A percentile compares a stretch with the other conserved stretches of the same genome.
These are phyloP conservation scores for Sequoiadendron giganteum DNA, from an alignment of 75 land plant genomes.

Conservation along the genomic window DNA sequence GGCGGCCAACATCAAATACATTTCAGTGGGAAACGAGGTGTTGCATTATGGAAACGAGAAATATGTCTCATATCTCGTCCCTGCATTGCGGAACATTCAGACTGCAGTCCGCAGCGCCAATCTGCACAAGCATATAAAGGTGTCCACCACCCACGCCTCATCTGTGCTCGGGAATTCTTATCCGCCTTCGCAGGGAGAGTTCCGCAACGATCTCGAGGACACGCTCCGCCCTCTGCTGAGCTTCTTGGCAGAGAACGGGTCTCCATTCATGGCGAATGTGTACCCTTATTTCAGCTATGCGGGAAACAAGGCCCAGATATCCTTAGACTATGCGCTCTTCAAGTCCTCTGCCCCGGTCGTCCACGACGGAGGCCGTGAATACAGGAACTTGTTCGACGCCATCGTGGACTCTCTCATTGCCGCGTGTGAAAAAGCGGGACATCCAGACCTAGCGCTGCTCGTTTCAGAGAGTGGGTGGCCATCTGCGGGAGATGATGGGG, in stretches of 20 bases:
- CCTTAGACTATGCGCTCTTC: not conserved
- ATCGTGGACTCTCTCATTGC: slow-evolving; percentile 73
- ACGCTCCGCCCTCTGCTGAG: slow-evolving; percentile 14
- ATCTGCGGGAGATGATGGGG: not conserved
- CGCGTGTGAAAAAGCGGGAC: slow-evolving; percentile 61
- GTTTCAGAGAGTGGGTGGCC: slow-evolving; percentile 16
- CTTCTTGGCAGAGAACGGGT: slow-evolving; percentile 16
- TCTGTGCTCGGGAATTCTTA: too few relatives aligned
- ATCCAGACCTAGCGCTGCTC: slow-evolving; percentile 31
- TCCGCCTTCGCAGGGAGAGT: slow-evolving; percentile 1
- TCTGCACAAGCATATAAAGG: slow-evolving; percentile 3
- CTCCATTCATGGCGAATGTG: slow-evolving; percentile 24
- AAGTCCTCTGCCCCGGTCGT: not conserved
- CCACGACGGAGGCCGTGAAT: slow-evolving; percentile 12
- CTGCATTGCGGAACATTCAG: slow-evolving; percentile 55
- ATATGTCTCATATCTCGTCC: slow-evolving; percentile 17
- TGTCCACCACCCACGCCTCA: slow-evolving; percentile 21
- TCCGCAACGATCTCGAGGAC: not conserved
- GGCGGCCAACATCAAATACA: not conserved
- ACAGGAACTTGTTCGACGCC: slow-evolving; percentile 62
- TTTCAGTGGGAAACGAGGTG: slow-evolving; percentile 56
- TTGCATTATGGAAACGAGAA: slow-evolving; percentile 20
- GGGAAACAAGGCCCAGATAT: not conserved
- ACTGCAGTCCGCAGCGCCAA: slow-evolving; percentile 17
- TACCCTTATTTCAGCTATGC: slow-evolving; percentile 22